A percentile compares a stretch with the other conserved stretches of the same genome.
Conservation (phyloP, 2,329 filamentous ascomycete species). For the Juglanconis juglandina region DNA sequence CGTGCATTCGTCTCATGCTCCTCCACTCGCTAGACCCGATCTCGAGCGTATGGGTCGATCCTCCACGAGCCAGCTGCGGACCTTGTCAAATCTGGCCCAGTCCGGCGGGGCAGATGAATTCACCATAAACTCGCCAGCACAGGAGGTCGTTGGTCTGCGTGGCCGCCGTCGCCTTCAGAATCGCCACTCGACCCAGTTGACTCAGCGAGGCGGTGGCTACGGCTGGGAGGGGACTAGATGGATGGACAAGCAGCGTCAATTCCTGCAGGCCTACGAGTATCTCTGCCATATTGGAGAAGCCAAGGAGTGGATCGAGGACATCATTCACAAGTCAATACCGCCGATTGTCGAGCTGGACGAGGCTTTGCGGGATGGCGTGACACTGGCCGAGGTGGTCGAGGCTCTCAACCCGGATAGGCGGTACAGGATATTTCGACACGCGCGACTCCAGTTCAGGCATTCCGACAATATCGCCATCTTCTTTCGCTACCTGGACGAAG, state of each 20-base stretch:
- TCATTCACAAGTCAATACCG: constrained; percentile 80
- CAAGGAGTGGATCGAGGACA: constrained; percentile 96
- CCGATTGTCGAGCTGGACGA: constrained; percentile 93
- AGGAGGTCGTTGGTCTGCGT: constrained; percentile 84
- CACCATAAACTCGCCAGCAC: constrained; percentile 69
- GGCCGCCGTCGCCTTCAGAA: constrained; percentile 81
- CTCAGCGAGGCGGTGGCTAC: constrained; percentile 49
- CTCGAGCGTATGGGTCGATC: constrained; percentile 81
- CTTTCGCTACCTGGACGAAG: constrained; percentile 87
- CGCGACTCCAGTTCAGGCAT: constrained; percentile 86
- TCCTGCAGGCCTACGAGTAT: constrained; percentile 95
- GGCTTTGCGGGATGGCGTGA: constrained; percentile 86
- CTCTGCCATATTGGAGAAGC: constrained; percentile 98
- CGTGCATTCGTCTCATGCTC: constrained; percentile 37
- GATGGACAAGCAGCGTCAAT: constrained; percentile 99
- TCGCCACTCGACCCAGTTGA: constrained; percentile 45
- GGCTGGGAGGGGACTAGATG: constrained; percentile 83
- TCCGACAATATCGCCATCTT: constrained; percentile 98
- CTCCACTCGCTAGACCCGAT: constrained; percentile 64
- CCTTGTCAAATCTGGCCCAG: constrained; percentile 78
- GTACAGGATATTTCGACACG: constrained; percentile 79
- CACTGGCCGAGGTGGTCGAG: constrained; percentile 89
- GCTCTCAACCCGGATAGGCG: constrained; percentile 74
- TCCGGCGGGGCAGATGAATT: constrained; percentile 76
- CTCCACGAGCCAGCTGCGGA: constrained; percentile 83